Evolutionary conservation across 108 stramenopile genomes (phyloP).

Genomic region (Mediolabrus comicus): DNA sequence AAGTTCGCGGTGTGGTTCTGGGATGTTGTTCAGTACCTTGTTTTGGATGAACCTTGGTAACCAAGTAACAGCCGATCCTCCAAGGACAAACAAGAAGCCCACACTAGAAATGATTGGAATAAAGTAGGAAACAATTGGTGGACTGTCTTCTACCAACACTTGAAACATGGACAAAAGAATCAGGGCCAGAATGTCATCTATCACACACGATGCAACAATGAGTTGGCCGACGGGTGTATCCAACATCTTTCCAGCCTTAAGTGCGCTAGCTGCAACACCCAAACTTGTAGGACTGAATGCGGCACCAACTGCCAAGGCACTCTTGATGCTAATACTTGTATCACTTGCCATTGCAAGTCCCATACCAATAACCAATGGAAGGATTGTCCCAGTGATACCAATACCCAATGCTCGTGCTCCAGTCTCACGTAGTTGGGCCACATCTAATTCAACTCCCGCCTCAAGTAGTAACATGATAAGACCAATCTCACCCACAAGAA

Average conservation of each 20-base stretch:
- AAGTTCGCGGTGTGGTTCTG: slow-evolving; percentile 26
- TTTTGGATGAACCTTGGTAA: slow-evolving; percentile 45
- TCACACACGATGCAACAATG: slow-evolving; percentile 56
- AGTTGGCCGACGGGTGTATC: slow-evolving; percentile 64
- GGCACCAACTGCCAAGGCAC: slow-evolving; percentile 56
- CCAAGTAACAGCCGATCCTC: slow-evolving; percentile 35
- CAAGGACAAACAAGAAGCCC: slow-evolving; percentile 22
- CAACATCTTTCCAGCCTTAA: slow-evolving; percentile 47
- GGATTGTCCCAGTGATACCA: slow-evolving; percentile 55
- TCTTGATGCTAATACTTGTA: slow-evolving; percentile 1
- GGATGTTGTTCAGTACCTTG: slow-evolving; percentile 22
- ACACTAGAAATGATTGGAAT: slow-evolving; percentile 41
- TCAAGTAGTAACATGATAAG: slow-evolving; percentile 51
- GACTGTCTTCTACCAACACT: slow-evolving; percentile 30
- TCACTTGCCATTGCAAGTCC: slow-evolving; percentile 20
- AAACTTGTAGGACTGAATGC: slow-evolving; percentile 60
- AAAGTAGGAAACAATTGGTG: slow-evolving; percentile 34
- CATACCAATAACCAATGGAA: slow-evolving; percentile 55
- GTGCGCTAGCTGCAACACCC: slow-evolving; percentile 63
- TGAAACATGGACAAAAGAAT: slow-evolving; percentile 48
- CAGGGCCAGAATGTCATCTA: slow-evolving; percentile 67
- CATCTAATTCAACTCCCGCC: slow-evolving; percentile 71
- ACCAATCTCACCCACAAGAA: slow-evolving; percentile 40
- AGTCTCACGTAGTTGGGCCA: slow-evolving; percentile 48
- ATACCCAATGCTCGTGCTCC: slow-evolving; percentile 51